Evolutionary conservation across 768 basidiomycete species (phyloP).

Genomic region (Mycena maculata): DNA sequence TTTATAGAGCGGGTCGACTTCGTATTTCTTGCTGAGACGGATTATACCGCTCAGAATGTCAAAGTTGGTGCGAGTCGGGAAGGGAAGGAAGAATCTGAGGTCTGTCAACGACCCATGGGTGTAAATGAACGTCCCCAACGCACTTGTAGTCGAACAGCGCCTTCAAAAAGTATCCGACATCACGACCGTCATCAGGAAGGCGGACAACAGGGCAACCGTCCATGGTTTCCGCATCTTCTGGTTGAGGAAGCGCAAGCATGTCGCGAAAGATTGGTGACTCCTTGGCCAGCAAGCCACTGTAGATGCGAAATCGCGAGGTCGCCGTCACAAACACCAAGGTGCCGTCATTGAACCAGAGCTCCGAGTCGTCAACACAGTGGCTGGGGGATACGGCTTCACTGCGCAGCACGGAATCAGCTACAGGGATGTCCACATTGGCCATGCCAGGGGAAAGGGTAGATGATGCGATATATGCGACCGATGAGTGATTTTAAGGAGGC

Average conservation of each 20-base stretch:
- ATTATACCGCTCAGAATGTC: conserved; percentile 5
- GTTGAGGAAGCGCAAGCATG: no score
- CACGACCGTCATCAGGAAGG: not conserved
- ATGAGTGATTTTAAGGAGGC: no score
- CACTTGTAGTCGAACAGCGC: conserved; percentile 6
- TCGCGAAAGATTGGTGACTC: no score
- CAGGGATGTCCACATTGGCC: no score
- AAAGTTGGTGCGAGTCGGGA: conserved; percentile 6
- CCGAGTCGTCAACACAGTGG: not conserved
- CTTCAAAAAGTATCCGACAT: conserved; percentile 1
- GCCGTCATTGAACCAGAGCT: not conserved
- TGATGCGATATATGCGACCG: no score
- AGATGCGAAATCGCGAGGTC: not conserved
- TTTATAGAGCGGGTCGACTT: conserved; percentile 3
- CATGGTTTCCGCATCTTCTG: no score
- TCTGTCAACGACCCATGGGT: no score
- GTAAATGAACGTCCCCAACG: not conserved
- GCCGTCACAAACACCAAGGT: not conserved
- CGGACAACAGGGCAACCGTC: not conserved
- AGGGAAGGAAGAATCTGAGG: conserved; percentile 13
- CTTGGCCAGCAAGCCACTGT: no score
- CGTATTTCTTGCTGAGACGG: conserved; percentile 27
- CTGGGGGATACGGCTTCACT: no score
- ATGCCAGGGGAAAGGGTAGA: no score
- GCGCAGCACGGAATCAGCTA: no score